These are phyloP conservation scores for Clonostachys sp. DNA, from an alignment of 2,329 filamentous ascomycete genomes.

Conservation along the genomic window DNA sequence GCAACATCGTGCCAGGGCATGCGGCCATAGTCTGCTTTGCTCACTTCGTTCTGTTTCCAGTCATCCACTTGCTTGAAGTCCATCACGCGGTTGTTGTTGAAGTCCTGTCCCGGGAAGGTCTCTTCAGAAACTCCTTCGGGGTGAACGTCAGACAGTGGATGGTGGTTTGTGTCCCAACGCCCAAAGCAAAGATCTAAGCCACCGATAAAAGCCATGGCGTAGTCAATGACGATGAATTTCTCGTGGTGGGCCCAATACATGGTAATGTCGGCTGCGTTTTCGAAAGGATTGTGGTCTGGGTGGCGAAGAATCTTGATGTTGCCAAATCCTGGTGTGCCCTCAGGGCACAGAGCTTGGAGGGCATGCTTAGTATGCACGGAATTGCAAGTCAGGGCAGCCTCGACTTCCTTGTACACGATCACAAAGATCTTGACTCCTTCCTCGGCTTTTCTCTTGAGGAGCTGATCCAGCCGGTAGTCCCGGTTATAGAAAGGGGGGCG, in stretches of 20 bases:
- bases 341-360: slow-evolving; percentile 71
- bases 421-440: slow-evolving; percentile 92
- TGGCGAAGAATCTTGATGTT: slow-evolving; percentile 90
- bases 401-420: slow-evolving; percentile 85
- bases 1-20: slow-evolving; percentile 99
- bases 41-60: slow-evolving; percentile 90
- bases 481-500: slow-evolving; percentile 79
- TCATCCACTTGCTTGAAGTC: slow-evolving; percentile 89
- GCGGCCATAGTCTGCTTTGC: slow-evolving; percentile 84
- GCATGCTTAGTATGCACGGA: slow-evolving; percentile 90
- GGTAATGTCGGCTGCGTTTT: slow-evolving; percentile 93
- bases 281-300: slow-evolving; percentile 90
- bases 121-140: slow-evolving; percentile 78
- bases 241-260: slow-evolving; percentile 99
- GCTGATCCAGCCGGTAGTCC: slow-evolving; percentile 80
- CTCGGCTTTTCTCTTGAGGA: slow-evolving; percentile 85
- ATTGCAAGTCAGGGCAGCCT: slow-evolving; percentile 83
- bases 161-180: slow-evolving; percentile 85
- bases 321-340: slow-evolving; percentile 75
- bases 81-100: slow-evolving; percentile 96
- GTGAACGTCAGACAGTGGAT: slow-evolving; percentile 82
- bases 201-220: slow-evolving; percentile 85
- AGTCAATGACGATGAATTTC: slow-evolving; percentile 95
- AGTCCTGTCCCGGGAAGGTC: slow-evolving; percentile 93
- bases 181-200: slow-evolving; percentile 95